Base-by-base conservation (phyloP, 1,284 basidiomycete species). In the Cystobasidium sp. region DNA sequence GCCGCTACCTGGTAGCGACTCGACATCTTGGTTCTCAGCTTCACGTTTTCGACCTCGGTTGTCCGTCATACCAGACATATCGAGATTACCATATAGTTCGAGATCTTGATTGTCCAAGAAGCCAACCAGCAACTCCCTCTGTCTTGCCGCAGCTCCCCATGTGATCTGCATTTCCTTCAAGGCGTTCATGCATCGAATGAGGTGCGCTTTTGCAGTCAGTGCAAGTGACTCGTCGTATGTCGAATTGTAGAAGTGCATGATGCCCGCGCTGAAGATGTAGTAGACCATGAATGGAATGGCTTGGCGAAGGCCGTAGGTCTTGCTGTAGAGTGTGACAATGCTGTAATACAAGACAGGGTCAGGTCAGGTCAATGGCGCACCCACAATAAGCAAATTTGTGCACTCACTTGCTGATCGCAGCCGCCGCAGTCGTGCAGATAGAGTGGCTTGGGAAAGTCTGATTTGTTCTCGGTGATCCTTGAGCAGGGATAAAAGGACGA, bases 191-290 rank as follows among this genome's bases (percentile, higher is more conserved):
- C 89, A 90, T 78, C 87, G 88, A 56, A 84, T 82, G 4, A 93
- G 84, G 39, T 90, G 88, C 59, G 88, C 77, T 58, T 81, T 81
- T 1, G 80, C 79, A 6, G 79, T 77, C 0, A 76, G 64, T 1
- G 77, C 80, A 55, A 80, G 75, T 3, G 77, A 75, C 31, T 78
- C 76, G 62, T 81, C 80, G 67, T 77, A 80, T 2, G 77, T 79
- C 4, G 80, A 78, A 64, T 81, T 81, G 76, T 80, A 79, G 68
- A 81, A 79, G 68, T 79, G 75, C 44, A 92, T 92, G 76, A 93
- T 88, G 74, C 88, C 88, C 22, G 91, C 91, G 8, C 88, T 89
- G 83, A 93, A 94, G 31, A 92, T 84, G 77, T 92, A 92, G 80
- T 92, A 94, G 76, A 65, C 63, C 59, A 92, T 82, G 81, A 92